Percentiles rank a stretch among this genome's conserved stretches.
phyloP scores from a whole-genome alignment of 2,329 filamentous ascomycete species.

The Myriosclerotinia curreyana region DNA sequence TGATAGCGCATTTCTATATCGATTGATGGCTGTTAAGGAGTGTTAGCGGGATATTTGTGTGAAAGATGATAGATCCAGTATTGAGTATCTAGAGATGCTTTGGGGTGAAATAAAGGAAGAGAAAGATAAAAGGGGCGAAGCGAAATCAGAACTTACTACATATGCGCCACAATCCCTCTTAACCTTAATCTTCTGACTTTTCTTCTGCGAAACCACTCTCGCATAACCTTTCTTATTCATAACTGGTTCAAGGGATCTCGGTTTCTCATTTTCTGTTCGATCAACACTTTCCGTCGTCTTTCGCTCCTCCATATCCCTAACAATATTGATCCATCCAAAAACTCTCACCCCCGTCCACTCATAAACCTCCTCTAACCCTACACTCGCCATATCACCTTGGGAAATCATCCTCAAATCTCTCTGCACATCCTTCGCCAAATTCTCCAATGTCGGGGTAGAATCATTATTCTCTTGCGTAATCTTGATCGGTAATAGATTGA shows the following conservation, averaged over 20 bases:
- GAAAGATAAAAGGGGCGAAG: neutral
- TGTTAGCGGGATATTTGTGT: no score
- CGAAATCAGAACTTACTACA: slow-evolving; percentile 28
- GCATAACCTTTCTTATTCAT: neutral
- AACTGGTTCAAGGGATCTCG: neutral
- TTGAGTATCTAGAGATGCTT: no score
- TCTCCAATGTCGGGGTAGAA: slow-evolving; percentile 41
- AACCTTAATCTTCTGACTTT: neutral
- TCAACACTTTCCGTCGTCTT: neutral
- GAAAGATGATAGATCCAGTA: no score
- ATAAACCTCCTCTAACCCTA: slow-evolving; percentile 67
- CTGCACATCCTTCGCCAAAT: slow-evolving; percentile 62
- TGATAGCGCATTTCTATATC: slow-evolving; percentile 38
- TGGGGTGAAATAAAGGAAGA: neutral
- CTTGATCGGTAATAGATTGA: slow-evolving; percentile 74
- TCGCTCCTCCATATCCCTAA: slow-evolving; percentile 43
- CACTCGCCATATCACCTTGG: slow-evolving; percentile 51
- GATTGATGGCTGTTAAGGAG: slow-evolving; percentile 32
- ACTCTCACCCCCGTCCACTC: slow-evolving; percentile 71
- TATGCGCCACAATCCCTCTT: slow-evolving; percentile 26
- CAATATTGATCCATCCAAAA: slow-evolving; percentile 77
- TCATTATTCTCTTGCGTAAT: slow-evolving; percentile 43
- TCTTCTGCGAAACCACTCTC: neutral
- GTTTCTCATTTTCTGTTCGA: neutral
- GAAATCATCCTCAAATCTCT: slow-evolving; percentile 62